These are phyloP conservation scores for Solanum paucissectum DNA, from an alignment of 257 asterid genomes.

Conservation along the genomic window DNA sequence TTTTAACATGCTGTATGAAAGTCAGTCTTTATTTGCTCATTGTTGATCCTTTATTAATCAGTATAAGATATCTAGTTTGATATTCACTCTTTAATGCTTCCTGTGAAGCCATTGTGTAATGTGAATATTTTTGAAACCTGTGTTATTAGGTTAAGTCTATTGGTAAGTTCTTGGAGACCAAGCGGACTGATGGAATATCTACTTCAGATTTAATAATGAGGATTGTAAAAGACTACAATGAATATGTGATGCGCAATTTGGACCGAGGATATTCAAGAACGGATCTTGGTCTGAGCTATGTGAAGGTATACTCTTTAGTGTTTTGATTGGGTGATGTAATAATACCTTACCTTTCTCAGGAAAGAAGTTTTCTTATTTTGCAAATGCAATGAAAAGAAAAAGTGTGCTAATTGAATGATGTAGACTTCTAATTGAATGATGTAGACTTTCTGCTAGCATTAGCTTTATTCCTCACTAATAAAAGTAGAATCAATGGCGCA, in stretches of 20 bases:
- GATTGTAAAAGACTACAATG: constrained; percentile 56
- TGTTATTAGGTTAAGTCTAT: constrained; percentile 37
- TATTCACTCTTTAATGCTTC: not conserved
- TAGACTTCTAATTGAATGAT: not conserved
- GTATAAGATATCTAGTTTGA: not conserved
- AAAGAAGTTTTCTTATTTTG: not conserved
- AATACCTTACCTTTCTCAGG: not conserved
- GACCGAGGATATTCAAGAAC: constrained; percentile 64
- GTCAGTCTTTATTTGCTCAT: not conserved
- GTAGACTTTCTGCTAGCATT: not conserved
- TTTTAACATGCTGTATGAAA: not conserved
- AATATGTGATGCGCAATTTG: constrained; percentile 66
- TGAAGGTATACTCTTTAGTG: constrained; percentile 25
- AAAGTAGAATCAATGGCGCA: not conserved
- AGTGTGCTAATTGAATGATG: not conserved
- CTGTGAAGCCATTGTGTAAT: not conserved
- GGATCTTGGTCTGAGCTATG: constrained; percentile 59
- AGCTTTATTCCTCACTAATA: not conserved
- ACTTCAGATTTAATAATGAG: constrained; percentile 61
- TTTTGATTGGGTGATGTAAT: not conserved
- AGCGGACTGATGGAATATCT: constrained; percentile 51
- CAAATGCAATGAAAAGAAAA: not conserved
- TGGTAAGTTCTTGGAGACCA: constrained; percentile 56
- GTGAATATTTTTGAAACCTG: not conserved
- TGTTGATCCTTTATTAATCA: not conserved